Base-by-base conservation (phyloP, 495 filamentous ascomycete species). In the Hypoxylon intermedium region DNA sequence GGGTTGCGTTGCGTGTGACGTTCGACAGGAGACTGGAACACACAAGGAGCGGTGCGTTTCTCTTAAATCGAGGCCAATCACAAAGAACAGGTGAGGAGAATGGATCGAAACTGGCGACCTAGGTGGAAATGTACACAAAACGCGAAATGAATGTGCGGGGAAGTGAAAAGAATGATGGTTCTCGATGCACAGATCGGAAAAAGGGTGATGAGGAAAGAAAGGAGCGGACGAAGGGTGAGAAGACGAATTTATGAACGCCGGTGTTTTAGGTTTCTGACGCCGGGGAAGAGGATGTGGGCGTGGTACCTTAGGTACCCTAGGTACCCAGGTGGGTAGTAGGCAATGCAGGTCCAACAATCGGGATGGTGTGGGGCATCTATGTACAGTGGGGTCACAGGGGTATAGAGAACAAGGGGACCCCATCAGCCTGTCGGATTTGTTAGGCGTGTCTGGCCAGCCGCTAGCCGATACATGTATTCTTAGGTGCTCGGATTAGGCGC, bases 91-190 rank as follows among this genome's bases (percentile, higher is more conserved):
- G 47, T 52, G 51, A 62, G n/a, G 53, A 40, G 47, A 52, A 48
- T 58, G 48, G 69, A 57, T 74, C 72, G 74, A 74, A 66, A 65
- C 73, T 79, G 68, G 76, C 74, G 66, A 75, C 74, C 72, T 33
- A 28, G 53, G 31, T 49, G 53, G 58, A 58, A 65, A 70, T 67
- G 48, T 61, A 67, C 58, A 58, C 50, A 55, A 45, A 7, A 21
- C 52, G 58, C 52, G 58, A 65, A 71, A 59, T 53, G 53, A 71
- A 64, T 44, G 61, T 55, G 47, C 42, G 58, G 55, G 53, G 62
- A 51, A 44, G 47, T 50, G 64, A 63, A 70, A 58, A 60, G 63
- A 69, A 63, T 60, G 59, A 72, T 63, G 46, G 54, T 49, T 58
- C 63, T 60, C 59, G 38, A 34, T 47, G 41, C 50, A 58, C 52